phyloP scores from a whole-genome alignment of 1,284 basidiomycete species.

The Papiliotrema laurentii region DNA sequence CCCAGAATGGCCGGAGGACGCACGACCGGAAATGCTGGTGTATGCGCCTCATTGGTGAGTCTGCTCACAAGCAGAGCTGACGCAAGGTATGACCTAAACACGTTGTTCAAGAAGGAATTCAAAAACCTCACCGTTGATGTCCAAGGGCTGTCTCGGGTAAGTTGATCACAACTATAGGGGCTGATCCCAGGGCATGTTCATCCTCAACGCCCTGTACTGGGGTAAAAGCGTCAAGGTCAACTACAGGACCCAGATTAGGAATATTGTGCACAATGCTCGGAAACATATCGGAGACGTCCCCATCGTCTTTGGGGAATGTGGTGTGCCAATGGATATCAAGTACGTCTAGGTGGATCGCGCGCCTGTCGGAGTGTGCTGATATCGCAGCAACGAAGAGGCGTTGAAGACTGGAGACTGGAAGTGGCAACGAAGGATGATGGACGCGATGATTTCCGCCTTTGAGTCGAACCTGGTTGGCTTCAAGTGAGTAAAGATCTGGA shows the following conservation, averaged over 20 bases:
- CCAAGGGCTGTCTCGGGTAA: conserved; percentile 74
- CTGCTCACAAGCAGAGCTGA: not conserved
- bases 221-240: conserved; percentile 75
- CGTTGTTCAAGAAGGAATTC: conserved; percentile 74
- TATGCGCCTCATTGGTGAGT: conserved; percentile 83
- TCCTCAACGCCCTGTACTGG: conserved; percentile 74
- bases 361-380: not conserved
- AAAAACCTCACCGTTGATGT: conserved; percentile 83
- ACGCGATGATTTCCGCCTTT: conserved; percentile 72
- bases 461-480: conserved; percentile 70
- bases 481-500: conserved; percentile 58
- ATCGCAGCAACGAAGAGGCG: conserved; percentile 63
- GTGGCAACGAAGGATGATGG: conserved; percentile 83
- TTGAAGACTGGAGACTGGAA: conserved; percentile 69
- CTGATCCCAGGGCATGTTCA: conserved; percentile 69
- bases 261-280: conserved; percentile 65
- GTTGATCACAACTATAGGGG: conserved; percentile 19
- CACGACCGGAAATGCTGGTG: conserved; percentile 68
- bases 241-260: conserved; percentile 74
- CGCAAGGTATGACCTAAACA: conserved; percentile 79
- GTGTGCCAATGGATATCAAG: conserved; percentile 94
- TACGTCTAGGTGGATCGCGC: conserved; percentile 46
- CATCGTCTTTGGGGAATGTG: conserved; percentile 82
- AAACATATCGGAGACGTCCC: conserved; percentile 69
- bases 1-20: conserved; percentile 65